A percentile compares a stretch with the other conserved stretches of the same genome.
Conservation (phyloP, 441 rosid genomes). For the Metrosideros polymorpha region DNA sequence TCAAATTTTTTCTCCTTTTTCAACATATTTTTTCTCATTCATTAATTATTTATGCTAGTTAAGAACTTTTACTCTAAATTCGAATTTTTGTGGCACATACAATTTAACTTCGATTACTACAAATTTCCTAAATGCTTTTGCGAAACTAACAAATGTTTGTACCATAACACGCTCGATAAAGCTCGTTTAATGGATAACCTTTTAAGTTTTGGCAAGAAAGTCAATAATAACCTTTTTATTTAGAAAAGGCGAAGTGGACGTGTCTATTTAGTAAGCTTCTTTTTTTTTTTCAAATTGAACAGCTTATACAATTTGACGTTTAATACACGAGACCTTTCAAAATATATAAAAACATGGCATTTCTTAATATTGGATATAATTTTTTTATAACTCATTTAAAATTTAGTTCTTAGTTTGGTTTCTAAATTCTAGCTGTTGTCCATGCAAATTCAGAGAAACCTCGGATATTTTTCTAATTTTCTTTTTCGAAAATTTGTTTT, state of each 20-base stretch:
- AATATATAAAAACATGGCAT: background rate
- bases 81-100: too few species aligned
- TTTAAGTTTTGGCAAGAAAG: background rate
- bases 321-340: background rate
- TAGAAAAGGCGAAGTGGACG: background rate
- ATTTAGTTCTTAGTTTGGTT: background rate
- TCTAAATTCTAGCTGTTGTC: background rate
- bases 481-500: background rate
- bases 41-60: background rate
- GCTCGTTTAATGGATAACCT: background rate
- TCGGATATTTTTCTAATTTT: background rate
- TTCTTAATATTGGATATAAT: background rate
- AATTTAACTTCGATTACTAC: background rate
- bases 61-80: background rate
- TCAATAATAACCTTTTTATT: background rate
- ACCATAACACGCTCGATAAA: background rate
- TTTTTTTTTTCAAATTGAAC: too few species aligned
- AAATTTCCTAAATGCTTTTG: background rate
- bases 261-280: background rate
- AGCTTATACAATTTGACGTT: background rate
- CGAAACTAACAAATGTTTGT: background rate
- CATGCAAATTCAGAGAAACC: background rate
- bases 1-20: background rate
- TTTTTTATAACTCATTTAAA: background rate
- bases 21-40: background rate